Percentiles rank a stretch among this genome's conserved stretches.
These are phyloP conservation scores for Didymosphaeria variabile DNA, from an alignment of 2,329 filamentous ascomycete genomes.

Conservation along the genomic window DNA sequence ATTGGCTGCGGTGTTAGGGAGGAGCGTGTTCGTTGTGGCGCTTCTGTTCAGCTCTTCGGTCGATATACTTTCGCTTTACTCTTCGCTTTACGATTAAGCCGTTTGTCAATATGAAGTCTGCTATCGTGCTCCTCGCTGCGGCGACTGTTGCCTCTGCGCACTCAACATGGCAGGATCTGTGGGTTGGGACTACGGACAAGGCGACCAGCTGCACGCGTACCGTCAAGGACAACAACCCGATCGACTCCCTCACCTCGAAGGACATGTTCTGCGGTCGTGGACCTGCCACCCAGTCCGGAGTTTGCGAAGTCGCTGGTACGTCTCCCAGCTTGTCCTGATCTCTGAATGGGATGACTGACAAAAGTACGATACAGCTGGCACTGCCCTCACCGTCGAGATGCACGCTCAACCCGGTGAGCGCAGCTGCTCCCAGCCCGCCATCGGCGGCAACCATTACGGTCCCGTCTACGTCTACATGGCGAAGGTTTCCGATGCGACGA, in stretches of 20 bases:
- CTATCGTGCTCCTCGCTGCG: constrained; percentile 42
- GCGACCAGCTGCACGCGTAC: constrained; percentile 39
- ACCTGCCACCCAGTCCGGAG: constrained; percentile 32
- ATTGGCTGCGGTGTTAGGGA: not conserved
- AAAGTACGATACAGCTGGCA: constrained; percentile 35
- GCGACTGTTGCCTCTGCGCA: constrained; percentile 47
- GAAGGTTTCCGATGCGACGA: constrained; percentile 48
- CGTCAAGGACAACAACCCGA: constrained; percentile 49
- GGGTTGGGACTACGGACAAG: constrained; percentile 48
- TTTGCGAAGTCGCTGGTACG: constrained; percentile 48
- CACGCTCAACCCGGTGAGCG: constrained; percentile 47
- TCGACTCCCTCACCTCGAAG: constrained; percentile 36
- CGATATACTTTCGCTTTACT: constrained; percentile 12
- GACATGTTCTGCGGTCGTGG: constrained; percentile 50
- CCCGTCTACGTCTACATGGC: constrained; percentile 51
- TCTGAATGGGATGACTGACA: constrained; percentile 21
- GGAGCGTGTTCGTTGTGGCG: constrained; percentile 3
- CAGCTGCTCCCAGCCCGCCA: constrained; percentile 43
- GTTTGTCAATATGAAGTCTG: constrained; percentile 41
- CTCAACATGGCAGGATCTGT: constrained; percentile 51
- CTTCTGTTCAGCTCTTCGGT: constrained; percentile 4
- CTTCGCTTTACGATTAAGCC: not conserved
- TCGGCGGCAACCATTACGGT: constrained; percentile 51
- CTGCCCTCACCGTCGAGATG: constrained; percentile 48
- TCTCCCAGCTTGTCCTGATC: not conserved